Evolutionary conservation across 2,329 filamentous ascomycete genomes (phyloP), one percentile per base, ranked within the genome.

Genomic region (Cercospora sesami): DNA sequence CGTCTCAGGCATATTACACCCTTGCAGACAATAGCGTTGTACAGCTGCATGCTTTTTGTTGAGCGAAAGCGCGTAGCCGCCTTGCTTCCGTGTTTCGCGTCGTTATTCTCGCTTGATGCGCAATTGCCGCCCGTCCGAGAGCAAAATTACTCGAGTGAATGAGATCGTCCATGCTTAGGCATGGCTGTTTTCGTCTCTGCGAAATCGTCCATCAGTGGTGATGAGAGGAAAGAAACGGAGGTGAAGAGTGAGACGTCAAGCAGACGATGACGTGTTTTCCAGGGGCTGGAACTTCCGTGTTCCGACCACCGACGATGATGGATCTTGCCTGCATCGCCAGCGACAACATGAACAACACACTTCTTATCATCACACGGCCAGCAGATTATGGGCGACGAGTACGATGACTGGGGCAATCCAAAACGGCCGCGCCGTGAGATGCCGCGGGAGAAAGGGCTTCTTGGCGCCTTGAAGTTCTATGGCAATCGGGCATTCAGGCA

Each of bases 381-480:
- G 3, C 51, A 39, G 63, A 68, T 14, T 51, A 73, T 73, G 72
- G 65, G 63, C 51, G 66, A 69, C 30, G 63, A 67, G 26, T 73
- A 73, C 60, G 72, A 73, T 64, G 72, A 73, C 53, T 73, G 72
- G 72, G 72, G 72, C 28, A 69, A 73, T 70, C 72, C 72, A 8
- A 70, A 67, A 30, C 60, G 51, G 59, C 67, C 71, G 60, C 68
- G 57, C 3, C 65, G 67, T 33, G 57, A 60, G 12, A 64, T 68
- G n/a, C 68, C 64, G 33, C 63, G 67, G 26, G 68, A 73, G 18
- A 68, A 67, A 31, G 68, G 69, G 30, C 23, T 70, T 12, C 14
- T 68, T 5, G 69, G 68, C 26, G 64, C 64, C 23, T 8, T 72
- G 42, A 69, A 65, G 63, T 63, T 66, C 51, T 69, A 68, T 36